phyloP scores from a whole-genome alignment of 192 early-diverging fungal species.

The Helicostylum pulchrum region DNA sequence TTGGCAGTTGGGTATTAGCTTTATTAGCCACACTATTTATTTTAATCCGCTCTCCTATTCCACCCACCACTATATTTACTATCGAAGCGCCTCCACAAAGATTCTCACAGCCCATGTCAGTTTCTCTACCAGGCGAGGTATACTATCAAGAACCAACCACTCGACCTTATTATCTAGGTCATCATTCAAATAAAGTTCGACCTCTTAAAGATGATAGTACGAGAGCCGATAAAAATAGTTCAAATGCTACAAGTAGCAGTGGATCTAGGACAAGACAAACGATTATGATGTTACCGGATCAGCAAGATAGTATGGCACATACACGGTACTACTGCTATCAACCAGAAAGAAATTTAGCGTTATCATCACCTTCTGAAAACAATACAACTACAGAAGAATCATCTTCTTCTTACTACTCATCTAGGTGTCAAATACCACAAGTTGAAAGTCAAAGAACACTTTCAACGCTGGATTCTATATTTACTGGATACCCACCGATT shows the following conservation, averaged over 20 bases:
- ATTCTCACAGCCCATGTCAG: slow-evolving; percentile 4
- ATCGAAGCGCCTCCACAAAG: slow-evolving; percentile 13
- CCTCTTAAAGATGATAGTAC: background rate
- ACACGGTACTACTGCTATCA: background rate
- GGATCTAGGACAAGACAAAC: background rate
- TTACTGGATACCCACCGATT: slow-evolving; percentile 1
- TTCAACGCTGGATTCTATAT: slow-evolving; percentile 10
- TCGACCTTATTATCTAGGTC: slow-evolving; percentile 4
- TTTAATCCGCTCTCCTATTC: slow-evolving; percentile 15
- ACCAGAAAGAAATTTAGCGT: background rate
- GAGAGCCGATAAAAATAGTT: background rate
- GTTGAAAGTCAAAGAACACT: slow-evolving; percentile 3
- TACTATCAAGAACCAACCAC: background rate
- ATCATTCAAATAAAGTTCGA: background rate
- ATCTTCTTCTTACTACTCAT: background rate
- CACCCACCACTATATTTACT: slow-evolving; percentile 12
- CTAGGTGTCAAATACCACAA: background rate
- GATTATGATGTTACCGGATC: background rate
- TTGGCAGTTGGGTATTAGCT: slow-evolving; percentile 7
- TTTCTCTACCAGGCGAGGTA: background rate
- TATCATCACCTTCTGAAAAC: background rate
- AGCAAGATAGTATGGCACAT: background rate
- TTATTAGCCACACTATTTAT: slow-evolving; percentile 14
- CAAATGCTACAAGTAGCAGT: background rate
- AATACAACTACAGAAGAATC: background rate